Evolutionary conservation across 108 stramenopile species (phyloP), one percentile per base, ranked within the genome.

Genomic region (Pinguiococcus pyrenoidosus): DNA sequence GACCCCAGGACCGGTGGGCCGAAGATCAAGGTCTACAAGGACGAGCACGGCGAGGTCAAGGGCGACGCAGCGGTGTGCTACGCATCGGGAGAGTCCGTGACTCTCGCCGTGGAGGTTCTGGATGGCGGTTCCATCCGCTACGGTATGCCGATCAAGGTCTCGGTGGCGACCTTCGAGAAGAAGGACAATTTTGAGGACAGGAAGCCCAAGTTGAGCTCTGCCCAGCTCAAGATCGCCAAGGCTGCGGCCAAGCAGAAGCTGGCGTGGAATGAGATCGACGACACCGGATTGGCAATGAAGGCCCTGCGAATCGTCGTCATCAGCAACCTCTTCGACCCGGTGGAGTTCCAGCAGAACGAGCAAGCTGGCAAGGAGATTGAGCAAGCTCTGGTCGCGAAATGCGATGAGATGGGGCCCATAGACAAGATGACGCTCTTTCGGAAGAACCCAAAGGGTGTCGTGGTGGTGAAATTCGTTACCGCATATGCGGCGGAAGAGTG

Each of bases 21-120:
- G 4, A 82, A 82, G 53, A 81, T 94, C 32, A 93, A 93, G 58
- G 34, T 93, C 6, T 93, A 93, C 65, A 56, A 66, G 36, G 46
- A 75, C 53, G 36, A 32, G 29, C 38, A 50, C 39, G 82, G 81
- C 6, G 33, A 53, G 14, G 54, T 78, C 32, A 95, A 95, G 56
- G 92, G 92, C 7, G 92, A 95, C 61, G 89, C 81, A 21, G 78
- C 79, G 8, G 68, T 95, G n/a, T 88, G 87, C 41, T 95, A 84
- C 58, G 88, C 81, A 17, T 69, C 76, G 14, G 60, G 77, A 17
- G 89, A 89, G 57, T 82, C 80, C 32, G 89, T 95, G 0, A 80
- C 85, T 13, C 56, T 95, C 44, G 89, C 89, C 10, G 44, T 95
- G 29, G 79, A 83, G 51, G 57, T 95, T 3, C 59, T 95, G 34